Evolutionary conservation across 169 alveolate genomes (phyloP), one percentile per base, ranked within the genome.

Genomic region (Cystoisospora suis): DNA sequence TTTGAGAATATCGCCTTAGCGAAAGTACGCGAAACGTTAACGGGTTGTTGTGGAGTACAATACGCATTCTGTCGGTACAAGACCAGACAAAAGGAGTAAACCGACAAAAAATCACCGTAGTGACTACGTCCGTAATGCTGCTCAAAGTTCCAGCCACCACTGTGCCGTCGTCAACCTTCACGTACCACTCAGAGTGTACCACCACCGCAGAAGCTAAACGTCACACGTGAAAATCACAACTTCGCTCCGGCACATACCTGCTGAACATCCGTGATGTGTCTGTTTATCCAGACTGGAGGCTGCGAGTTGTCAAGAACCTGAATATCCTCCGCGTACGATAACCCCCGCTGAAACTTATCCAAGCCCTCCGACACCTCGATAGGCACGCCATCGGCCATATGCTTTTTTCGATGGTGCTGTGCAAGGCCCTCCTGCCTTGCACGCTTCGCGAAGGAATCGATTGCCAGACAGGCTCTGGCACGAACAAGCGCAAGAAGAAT

Each of bases 381-480:
- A 3, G 29, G 15, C 12, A 7, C 34, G 17, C 87, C 59, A 40
- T 46, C 87, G 70, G 23, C 17, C 61, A 34, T 70, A 0, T 34
- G 81, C 29, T 88, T 88, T 46, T 32, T 32, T 44, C 92, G 61
- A 42, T 88, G 85, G 34, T 88, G 92, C 32, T 88, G 83, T n/a
- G 92, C 92, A 44, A 88, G 38, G n/a, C 80, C 92, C 61, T 88
- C 92, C 75, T 59, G 92, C 42, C 45, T 83, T n/a, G 92, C 92
- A 36, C 92, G 45, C 27, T 79, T 85, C 40, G 88, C 92, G 20
- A 86, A 86, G 3, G 92, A 88, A 56, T 88, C 92, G 32, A 88
- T 79, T n/a, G 92, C 92, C 75, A 88, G 59, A 36, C 92, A 88
- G 3, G 92, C 92, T 40, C 92, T 88, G 89, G 3, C 46, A 34